Evolutionary conservation across 441 rosid genomes (phyloP).

Genomic region (Bocquillonia castaneifolia): DNA sequence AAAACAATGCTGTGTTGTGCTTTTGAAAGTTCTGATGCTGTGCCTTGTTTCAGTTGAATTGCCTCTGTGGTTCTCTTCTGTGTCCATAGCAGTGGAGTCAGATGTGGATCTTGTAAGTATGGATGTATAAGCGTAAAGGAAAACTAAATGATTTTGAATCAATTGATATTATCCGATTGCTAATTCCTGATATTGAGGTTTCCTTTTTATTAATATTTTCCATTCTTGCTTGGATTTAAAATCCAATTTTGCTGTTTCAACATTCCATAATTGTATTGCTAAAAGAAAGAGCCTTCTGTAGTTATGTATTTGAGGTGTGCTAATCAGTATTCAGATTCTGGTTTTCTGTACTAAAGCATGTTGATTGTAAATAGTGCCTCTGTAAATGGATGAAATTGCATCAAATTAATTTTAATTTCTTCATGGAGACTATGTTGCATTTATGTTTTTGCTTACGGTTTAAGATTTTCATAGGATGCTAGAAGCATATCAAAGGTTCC

Average conservation of each 20-base stretch:
- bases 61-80: conserved; percentile 85
- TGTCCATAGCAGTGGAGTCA: conserved; percentile 63
- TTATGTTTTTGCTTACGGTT: conserved; percentile 18
- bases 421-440: neutral
- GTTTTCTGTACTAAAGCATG: neutral
- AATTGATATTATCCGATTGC: neutral
- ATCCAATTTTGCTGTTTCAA: neutral
- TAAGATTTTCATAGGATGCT: conserved; percentile 37
- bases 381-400: neutral
- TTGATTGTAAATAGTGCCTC: neutral
- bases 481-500: conserved; percentile 45
- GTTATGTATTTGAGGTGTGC: neutral
- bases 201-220: neutral
- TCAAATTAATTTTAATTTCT: conserved; percentile 1
- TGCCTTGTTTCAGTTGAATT: conserved; percentile 64
- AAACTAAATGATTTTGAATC: neutral
- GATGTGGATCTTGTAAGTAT: conserved; percentile 79
- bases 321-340: neutral
- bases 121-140: conserved; percentile 10
- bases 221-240: neutral
- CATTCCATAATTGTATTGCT: neutral
- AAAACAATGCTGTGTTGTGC: too few relatives aligned
- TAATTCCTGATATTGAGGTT: neutral
- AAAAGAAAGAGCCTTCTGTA: neutral
- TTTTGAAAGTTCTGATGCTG: conserved; percentile 14